Evolutionary conservation across 2,329 filamentous ascomycete species (phyloP).

Genomic region (Dactylella cylindrospora): DNA sequence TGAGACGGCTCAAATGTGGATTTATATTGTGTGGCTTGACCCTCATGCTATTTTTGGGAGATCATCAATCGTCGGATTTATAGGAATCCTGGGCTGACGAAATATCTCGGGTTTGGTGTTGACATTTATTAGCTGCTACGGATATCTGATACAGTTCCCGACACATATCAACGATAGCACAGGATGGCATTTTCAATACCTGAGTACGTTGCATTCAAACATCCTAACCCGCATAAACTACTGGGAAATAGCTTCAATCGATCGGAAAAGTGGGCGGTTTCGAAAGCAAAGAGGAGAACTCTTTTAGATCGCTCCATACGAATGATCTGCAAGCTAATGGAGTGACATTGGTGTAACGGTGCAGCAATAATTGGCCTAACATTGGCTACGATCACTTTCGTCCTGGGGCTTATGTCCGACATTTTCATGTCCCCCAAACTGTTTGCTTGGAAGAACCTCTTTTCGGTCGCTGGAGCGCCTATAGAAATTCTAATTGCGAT

Average conservation of each 20-base stretch:
- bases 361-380: slow-evolving; percentile 65
- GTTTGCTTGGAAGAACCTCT: slow-evolving; percentile 67
- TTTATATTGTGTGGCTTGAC: no score
- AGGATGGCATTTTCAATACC: slow-evolving; percentile 42
- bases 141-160: slow-evolving; percentile 23
- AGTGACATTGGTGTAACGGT: slow-evolving; percentile 10
- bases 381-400: slow-evolving; percentile 64
- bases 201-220: slow-evolving; percentile 31
- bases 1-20: no score
- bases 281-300: no score
- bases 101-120: slow-evolving; percentile 13
- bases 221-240: slow-evolving; percentile 34
- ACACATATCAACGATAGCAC: slow-evolving; percentile 42
- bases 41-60: no score
- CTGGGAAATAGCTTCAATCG: slow-evolving; percentile 20
- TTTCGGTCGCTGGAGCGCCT: slow-evolving; percentile 67
- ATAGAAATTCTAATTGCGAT: slow-evolving; percentile 70
- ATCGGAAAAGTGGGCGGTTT: slow-evolving; percentile 6
- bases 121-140: slow-evolving; percentile 21
- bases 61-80: no score
- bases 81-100: slow-evolving; percentile 16
- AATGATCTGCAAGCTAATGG: slow-evolving; percentile 30
- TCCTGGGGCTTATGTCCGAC: slow-evolving; percentile 65
- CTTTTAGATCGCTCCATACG: slow-evolving; percentile 17
- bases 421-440: slow-evolving; percentile 61